Evolutionary conservation across 495 filamentous ascomycete species (phyloP), one percentile per base, ranked within the genome.

Genomic region (Lepraria neglecta): DNA sequence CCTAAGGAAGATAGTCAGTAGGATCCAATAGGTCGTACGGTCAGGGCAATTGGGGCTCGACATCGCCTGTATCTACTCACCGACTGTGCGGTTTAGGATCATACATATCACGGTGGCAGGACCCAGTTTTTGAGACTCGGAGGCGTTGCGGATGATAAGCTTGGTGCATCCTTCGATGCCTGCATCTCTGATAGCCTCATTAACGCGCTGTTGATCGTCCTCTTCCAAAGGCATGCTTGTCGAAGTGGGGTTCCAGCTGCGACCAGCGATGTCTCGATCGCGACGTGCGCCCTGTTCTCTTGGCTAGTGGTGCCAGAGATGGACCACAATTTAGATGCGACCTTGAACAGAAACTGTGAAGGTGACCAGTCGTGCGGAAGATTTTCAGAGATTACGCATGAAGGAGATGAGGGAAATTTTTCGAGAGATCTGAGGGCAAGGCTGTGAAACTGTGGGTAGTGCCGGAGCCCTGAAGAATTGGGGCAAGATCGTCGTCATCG

Each of bases 21-120:
- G 17, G 54, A 15, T 57, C 19, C 54, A 45, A 28, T 19, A 4
- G 3, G 17, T 5, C 14, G 38, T 12, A n/a, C 17, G 0, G 27
- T 19, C 31, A 10, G 15, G 30, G 30, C 0, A 24, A 40, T 17
- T 9, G 21, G 21, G 27, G 17, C 3, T 47, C 42, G 6, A 24
- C 24, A 24, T 24, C 24, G 24, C 24, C 24, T 24, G 24, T 24
- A 24, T 24, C 24, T 24, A 24, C 24, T 24, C 42, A 68, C 66
- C 66, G 27, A 68, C 56, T 6, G 51, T 40, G 9, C 64, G 58
- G 46, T 68, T 68, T 21, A 63, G 14, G 11, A 68, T 56, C 12
- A 57, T 15, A 48, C 66, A 62, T 12, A 53, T 19, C 14, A 68
- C 64, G 3, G 64, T 62, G 38, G 53, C 27, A 40, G 46, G 31